These are phyloP conservation scores for Sporothrix pallida DNA, from an alignment of 2,329 filamentous ascomycete genomes.

Conservation along the genomic window DNA sequence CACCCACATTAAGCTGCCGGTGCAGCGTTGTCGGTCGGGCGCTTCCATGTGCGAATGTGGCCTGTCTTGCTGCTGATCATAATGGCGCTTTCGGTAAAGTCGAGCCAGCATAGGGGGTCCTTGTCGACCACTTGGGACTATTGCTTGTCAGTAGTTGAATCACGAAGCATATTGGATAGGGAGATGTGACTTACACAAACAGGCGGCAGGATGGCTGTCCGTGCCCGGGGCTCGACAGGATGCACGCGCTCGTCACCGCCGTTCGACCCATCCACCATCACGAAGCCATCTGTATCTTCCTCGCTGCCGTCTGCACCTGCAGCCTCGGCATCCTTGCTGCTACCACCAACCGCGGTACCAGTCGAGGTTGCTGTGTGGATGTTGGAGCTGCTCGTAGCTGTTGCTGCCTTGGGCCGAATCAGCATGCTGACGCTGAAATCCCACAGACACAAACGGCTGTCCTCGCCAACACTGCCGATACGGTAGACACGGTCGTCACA, in stretches of 20 bases:
- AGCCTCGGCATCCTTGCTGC: conserved; percentile 46
- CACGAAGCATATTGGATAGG: too few species aligned
- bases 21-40: conserved; percentile 49
- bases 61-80: conserved; percentile 91
- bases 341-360: conserved; percentile 36
- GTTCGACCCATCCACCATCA: conserved; percentile 36
- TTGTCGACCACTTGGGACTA: conserved; percentile 82
- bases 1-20: conserved; percentile 34
- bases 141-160: conserved; percentile 10
- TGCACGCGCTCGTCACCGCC: conserved; percentile 67
- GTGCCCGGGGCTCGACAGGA: conserved; percentile 80
- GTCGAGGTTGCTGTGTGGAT: conserved; percentile 19
- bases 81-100: conserved; percentile 92
- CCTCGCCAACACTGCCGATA: conserved; percentile 94
- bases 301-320: conserved; percentile 53
- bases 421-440: conserved; percentile 98
- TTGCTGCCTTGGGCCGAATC: conserved; percentile 78
- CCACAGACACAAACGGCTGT: conserved; percentile 89
- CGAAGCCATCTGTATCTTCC: conserved; percentile 62
- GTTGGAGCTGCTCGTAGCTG: conserved; percentile 53
- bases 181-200: conserved; percentile 69
- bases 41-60: conserved; percentile 57
- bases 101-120: conserved; percentile 86
- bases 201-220: conserved; percentile 85
- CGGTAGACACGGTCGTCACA: conserved; percentile 95